These are phyloP conservation scores for Lachancea fermentati DNA, from an alignment of 805 yeast genomes.

Conservation along the genomic window DNA sequence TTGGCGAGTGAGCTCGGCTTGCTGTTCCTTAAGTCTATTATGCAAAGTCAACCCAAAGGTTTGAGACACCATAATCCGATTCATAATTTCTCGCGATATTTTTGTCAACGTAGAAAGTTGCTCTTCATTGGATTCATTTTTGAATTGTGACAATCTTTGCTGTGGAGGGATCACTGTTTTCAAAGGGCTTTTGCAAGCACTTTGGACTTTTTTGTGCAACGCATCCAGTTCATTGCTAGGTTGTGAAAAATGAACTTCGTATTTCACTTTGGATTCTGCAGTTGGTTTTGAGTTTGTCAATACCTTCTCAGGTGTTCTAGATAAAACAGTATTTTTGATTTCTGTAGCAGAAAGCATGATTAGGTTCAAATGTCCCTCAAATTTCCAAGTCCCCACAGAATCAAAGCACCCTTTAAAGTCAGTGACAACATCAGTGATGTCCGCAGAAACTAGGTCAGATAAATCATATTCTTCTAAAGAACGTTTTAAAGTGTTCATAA, in stretches of 20 bases:
- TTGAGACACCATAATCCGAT: conserved; percentile 23
- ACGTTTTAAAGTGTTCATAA: conserved; percentile 1
- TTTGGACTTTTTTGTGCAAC: conserved; percentile 14
- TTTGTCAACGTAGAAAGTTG: conserved; percentile 24
- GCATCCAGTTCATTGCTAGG: conserved; percentile 22
- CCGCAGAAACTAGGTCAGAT: background rate
- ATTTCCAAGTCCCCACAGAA: conserved; percentile 1
- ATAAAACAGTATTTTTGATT: too few relatives aligned
- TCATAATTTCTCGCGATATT: conserved; percentile 19
- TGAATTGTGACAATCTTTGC: conserved; percentile 19
- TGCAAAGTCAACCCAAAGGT: conserved; percentile 34
- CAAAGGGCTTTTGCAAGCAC: conserved; percentile 12
- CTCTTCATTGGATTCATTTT: conserved; percentile 22
- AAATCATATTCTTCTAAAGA: conserved; percentile 5
- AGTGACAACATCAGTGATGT: background rate
- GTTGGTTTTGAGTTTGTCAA: background rate
- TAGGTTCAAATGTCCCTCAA: background rate
- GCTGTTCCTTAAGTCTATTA: conserved; percentile 36
- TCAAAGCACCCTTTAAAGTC: conserved; percentile 3
- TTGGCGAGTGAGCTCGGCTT: conserved; percentile 39
- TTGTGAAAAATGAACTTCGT: conserved; percentile 13
- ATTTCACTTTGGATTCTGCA: conserved; percentile 1
- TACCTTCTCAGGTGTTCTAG: too few relatives aligned
- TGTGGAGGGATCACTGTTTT: conserved; percentile 16
- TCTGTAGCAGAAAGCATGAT: conserved; percentile 5